phyloP scores from a whole-genome alignment of 2,329 filamentous ascomycete species.

The Teratosphaeria nubilosa region DNA sequence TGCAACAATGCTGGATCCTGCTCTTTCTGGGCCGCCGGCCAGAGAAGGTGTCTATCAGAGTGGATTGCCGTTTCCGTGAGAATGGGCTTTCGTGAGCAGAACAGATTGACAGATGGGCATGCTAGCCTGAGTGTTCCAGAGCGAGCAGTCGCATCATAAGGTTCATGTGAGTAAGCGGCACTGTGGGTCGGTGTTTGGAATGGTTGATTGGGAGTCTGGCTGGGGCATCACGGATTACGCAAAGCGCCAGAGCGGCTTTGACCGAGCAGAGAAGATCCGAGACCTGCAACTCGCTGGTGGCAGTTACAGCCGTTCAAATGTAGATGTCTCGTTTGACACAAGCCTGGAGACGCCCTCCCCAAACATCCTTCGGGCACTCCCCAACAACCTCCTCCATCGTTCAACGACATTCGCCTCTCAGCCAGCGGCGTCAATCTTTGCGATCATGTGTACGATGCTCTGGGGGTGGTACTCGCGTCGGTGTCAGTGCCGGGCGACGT shows the following conservation, averaged over 20 bases:
- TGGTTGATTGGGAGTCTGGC: background rate
- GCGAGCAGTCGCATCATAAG: background rate
- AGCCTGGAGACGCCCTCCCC: background rate
- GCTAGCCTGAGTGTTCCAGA: background rate
- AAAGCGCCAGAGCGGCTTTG: background rate
- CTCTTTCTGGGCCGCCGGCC: background rate
- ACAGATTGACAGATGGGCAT: background rate
- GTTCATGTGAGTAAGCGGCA: background rate
- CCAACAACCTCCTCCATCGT: conserved; percentile 18
- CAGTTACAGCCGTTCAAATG: background rate
- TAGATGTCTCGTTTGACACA: background rate
- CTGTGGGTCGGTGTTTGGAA: background rate
- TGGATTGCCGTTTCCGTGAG: background rate
- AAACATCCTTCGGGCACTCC: conserved; percentile 8
- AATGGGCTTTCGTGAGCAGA: background rate
- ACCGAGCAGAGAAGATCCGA: background rate
- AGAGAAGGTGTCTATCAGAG: background rate
- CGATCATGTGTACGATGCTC: background rate
- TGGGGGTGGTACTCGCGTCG: too few species aligned
- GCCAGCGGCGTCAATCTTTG: conserved; percentile 15
- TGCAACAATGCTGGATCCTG: background rate
- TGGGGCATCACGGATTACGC: background rate
- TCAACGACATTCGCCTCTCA: conserved; percentile 15
- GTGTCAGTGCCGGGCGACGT: too few species aligned
- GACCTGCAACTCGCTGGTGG: background rate